Evolutionary conservation across 352 stramenopile species (phyloP).

Genomic region (Globisporangium barbulae): DNA sequence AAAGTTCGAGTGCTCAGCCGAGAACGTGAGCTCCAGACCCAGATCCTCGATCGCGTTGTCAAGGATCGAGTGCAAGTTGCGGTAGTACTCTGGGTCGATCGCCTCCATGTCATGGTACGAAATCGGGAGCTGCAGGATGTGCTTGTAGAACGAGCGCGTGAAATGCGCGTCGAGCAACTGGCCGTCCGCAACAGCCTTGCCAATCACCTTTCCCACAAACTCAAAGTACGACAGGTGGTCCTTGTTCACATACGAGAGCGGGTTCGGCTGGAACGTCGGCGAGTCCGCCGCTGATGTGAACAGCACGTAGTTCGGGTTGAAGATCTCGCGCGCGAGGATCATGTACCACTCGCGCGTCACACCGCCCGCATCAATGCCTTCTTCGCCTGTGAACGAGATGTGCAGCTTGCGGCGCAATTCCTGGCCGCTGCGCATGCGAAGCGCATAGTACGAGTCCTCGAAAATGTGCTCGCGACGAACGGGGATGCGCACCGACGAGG

Average conservation of each 20-base stretch:
- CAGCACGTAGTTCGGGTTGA: conserved; percentile 99
- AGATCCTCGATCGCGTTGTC: conserved; percentile 84
- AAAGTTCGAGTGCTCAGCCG: conserved; percentile 89
- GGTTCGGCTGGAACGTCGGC: conserved; percentile 99
- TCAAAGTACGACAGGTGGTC: conserved; percentile 99
- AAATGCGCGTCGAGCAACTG: conserved; percentile 99
- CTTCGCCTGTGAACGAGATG: conserved; percentile 97
- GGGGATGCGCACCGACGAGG: conserved; percentile 80
- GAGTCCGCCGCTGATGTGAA: conserved; percentile 99
- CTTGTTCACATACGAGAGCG: conserved; percentile 97
- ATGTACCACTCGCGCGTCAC: conserved; percentile 98
- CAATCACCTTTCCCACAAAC: conserved; percentile 97
- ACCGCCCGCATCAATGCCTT: conserved; percentile 98
- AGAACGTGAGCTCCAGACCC: conserved; percentile 92
- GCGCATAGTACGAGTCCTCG: conserved; percentile 98
- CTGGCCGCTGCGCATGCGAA: conserved; percentile 94
- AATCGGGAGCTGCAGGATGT: conserved; percentile 98
- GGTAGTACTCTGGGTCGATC: conserved; percentile 96
- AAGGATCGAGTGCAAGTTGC: conserved; percentile 91
- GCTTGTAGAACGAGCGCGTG: conserved; percentile 97
- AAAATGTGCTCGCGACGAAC: conserved; percentile 97
- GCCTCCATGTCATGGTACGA: conserved; percentile 99
- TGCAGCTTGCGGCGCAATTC: conserved; percentile 97
- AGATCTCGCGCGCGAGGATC: conserved; percentile 99
- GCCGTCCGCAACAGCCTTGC: conserved; percentile 98